Base-by-base conservation (phyloP, 2,329 filamentous ascomycete genomes). In the Tothia fuscella region DNA sequence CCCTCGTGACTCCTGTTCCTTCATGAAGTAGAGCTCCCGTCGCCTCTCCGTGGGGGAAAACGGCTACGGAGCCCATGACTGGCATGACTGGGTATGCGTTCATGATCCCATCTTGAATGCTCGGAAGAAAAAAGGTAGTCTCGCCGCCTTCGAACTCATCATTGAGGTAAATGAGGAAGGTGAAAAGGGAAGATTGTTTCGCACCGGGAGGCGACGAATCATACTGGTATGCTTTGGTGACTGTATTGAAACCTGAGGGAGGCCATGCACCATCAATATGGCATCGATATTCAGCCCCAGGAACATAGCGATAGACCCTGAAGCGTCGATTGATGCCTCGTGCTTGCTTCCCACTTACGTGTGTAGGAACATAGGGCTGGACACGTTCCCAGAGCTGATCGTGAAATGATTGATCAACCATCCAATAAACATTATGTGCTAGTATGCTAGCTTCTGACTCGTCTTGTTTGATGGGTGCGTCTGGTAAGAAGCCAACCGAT, bases 191-290 rank as follows among this genome's bases (percentile, higher is more conserved):
- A 20, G 76, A 80, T 55, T 82, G 78, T 49, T 70, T 75, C 22
- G 69, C 70, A 0, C 62, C 64, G 1, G 64, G 46, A 0, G 78
- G 78, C 2, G 78, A 82, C 1, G 70, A 61, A 48, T 84, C 80
- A 56, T 82, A 84, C 3, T 79, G 65, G 43, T 83, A 83, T 1
- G 62, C 68, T 47, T 72, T 68, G 7, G 56, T 60, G 39, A 69
- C 64, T 0, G 72, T 59, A 2, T 69, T 58, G 33, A 82, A 76
- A 2, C 76, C 76, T 0, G 78, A 82, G 0, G 80, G 79, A 10
- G 80, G 80, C 80, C 80, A 84, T 0, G 79, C 80, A 6, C 80
- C 80, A 49, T 84, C 70, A 45, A 84, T 82, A 48, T 83, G 80
- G 45, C 72, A 76, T 6, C 80, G 65, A 51, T 84, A 84, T 53